Percentiles rank a stretch among this genome's conserved stretches.
Evolutionary conservation across 768 basidiomycete genomes (phyloP).

Genomic region (Polyporus arcularius): DNA sequence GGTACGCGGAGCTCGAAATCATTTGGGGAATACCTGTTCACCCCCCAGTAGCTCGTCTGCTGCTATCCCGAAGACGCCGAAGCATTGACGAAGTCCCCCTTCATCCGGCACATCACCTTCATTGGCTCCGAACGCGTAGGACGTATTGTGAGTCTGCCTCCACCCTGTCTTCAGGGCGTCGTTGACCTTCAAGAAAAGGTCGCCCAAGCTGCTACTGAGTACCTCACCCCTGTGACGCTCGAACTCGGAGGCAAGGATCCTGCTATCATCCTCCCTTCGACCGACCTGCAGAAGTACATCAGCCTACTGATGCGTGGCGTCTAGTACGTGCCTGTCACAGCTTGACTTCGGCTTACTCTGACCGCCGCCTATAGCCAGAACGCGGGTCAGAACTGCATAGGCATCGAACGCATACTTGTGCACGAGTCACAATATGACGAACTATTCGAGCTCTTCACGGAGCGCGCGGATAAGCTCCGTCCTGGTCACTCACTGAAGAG

Average conservation of each 20-base stretch:
- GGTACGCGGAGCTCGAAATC: slow-evolving; percentile 35
- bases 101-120: slow-evolving; percentile 93
- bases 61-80: slow-evolving; percentile 90
- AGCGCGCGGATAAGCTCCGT: slow-evolving; percentile 71
- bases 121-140: slow-evolving; percentile 84
- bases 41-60: slow-evolving; percentile 59
- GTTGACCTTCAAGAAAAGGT: slow-evolving; percentile 47
- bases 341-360: neutral
- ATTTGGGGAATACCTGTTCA: neutral
- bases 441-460: slow-evolving; percentile 63
- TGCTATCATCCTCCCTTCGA: slow-evolving; percentile 82
- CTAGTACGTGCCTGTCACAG: slow-evolving; percentile 58
- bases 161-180: slow-evolving; percentile 18
- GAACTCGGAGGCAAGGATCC: slow-evolving; percentile 97
- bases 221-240: slow-evolving; percentile 89
- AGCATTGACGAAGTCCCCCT: slow-evolving; percentile 72
- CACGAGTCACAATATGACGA: slow-evolving; percentile 77
- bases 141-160: slow-evolving; percentile 50
- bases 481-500: slow-evolving; percentile 73
- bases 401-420: slow-evolving; percentile 91
- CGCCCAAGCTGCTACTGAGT: slow-evolving; percentile 78
- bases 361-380: slow-evolving; percentile 63
- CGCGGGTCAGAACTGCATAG: slow-evolving; percentile 95
- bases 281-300: slow-evolving; percentile 78
- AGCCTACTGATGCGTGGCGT: slow-evolving; percentile 88